These are phyloP conservation scores for Canavalia ensiformis DNA, from an alignment of 306 rosid species.

Conservation along the genomic window DNA sequence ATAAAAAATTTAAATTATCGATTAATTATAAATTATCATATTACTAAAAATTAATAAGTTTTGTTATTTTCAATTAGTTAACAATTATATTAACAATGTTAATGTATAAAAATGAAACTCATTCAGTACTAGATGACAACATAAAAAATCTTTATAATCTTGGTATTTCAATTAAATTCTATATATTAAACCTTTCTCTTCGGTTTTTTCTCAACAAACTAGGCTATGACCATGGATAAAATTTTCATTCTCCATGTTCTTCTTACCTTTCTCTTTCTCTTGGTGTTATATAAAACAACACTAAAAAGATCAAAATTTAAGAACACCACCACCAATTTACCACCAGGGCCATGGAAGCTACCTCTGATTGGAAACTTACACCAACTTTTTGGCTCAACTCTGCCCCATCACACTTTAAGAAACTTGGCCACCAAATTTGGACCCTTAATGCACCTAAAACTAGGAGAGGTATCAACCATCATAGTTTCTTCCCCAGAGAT, in stretches of 20 bases:
- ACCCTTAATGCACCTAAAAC: conserved; percentile 44
- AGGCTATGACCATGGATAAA: not conserved
- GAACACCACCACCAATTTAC: conserved; percentile 29
- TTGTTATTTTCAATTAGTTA: too few species aligned
- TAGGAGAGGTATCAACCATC: conserved; percentile 38
- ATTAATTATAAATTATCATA: too few species aligned
- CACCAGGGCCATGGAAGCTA: conserved; percentile 47
- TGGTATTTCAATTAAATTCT: too few species aligned
- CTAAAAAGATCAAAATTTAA: not conserved
- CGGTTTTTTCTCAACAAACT: not conserved
- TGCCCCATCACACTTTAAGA: conserved; percentile 27
- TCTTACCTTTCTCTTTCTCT: conserved; percentile 9
- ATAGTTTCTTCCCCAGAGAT: conserved; percentile 45
- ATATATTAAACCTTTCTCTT: not conserved
- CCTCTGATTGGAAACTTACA: conserved; percentile 51
- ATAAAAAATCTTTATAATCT: too few species aligned
- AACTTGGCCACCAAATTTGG: conserved; percentile 48
- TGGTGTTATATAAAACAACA: not conserved
- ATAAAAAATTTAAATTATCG: not conserved
- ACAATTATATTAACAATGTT: too few species aligned
- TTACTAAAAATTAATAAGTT: too few species aligned
- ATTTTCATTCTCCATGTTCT: not conserved
- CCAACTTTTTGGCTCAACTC: conserved; percentile 22
- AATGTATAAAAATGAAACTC: too few species aligned
- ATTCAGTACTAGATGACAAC: too few species aligned